Conservation (phyloP, 306 rosid genomes). For the Albizia julibrissin region DNA sequence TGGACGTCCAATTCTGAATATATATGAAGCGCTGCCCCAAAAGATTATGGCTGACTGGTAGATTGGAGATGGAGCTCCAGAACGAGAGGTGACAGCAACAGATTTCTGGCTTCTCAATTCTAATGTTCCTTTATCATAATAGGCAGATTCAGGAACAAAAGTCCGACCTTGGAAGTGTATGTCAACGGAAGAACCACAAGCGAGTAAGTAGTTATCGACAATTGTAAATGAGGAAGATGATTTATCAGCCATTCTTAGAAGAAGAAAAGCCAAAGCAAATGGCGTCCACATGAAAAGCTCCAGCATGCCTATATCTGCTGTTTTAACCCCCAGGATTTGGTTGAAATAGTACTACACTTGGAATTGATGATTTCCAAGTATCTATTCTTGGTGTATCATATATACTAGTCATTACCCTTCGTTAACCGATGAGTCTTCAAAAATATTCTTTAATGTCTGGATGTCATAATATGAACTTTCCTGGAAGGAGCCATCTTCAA, state of each 20-base stretch:
- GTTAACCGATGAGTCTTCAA: neutral
- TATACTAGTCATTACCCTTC: neutral
- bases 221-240: slow-evolving; percentile 49
- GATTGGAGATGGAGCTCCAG: slow-evolving; percentile 60
- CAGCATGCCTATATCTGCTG: slow-evolving; percentile 16
- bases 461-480: neutral
- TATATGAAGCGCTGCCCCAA: slow-evolving; percentile 57
- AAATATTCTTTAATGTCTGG: neutral
- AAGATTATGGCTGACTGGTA: slow-evolving; percentile 73
- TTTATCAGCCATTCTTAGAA: neutral
- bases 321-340: neutral
- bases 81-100: slow-evolving; percentile 50
- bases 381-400: neutral
- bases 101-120: slow-evolving; percentile 53
- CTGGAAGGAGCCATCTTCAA: neutral
- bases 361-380: neutral
- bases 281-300: slow-evolving; percentile 30
- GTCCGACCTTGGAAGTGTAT: slow-evolving; percentile 64
- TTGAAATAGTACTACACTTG: neutral
- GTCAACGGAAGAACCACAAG: slow-evolving; percentile 72
- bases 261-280: slow-evolving; percentile 29
- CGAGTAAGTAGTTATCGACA: slow-evolving; percentile 58
- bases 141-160: slow-evolving; percentile 64
- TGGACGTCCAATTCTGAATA: slow-evolving; percentile 46
- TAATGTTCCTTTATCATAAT: neutral